Conservation (phyloP, 2,329 filamentous ascomycete species). For the Ophiocordyceps camponoti-floridani region DNA sequence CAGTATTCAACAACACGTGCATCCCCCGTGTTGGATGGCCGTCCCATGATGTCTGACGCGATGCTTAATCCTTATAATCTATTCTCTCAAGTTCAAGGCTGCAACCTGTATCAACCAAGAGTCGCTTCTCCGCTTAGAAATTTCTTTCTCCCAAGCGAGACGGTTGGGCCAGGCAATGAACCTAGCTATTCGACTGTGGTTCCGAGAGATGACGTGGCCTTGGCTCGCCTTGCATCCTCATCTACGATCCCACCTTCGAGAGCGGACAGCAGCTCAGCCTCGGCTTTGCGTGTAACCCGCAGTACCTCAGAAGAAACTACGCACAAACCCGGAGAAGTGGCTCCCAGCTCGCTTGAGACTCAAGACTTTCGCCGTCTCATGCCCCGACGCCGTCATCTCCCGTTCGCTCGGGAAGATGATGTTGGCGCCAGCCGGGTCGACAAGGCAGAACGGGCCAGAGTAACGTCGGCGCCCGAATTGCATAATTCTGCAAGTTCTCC, state of each 20-base stretch:
- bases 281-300: neutral
- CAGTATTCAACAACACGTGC: neutral
- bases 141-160: slow-evolving; percentile 3
- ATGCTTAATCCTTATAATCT: slow-evolving; percentile 9
- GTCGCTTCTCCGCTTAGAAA: slow-evolving; percentile 11
- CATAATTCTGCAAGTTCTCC: neutral
- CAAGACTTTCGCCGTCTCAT: slow-evolving; percentile 10
- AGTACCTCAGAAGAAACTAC: neutral
- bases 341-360: neutral
- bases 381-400: slow-evolving; percentile 13
- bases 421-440: neutral
- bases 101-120: slow-evolving; percentile 6
- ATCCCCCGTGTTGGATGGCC: neutral
- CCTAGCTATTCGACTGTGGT: neutral
- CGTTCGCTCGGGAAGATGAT: slow-evolving; percentile 2
- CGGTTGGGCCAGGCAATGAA: neutral
- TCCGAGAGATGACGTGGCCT: neutral
- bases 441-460: neutral
- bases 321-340: neutral
- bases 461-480: neutral
- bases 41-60: neutral
- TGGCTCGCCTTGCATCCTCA: neutral
- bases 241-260: neutral
- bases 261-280: neutral
- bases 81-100: slow-evolving; percentile 4